Evolutionary conservation across 2,329 filamentous ascomycete genomes (phyloP), one percentile per base, ranked within the genome.

Genomic region (Xylaria sp.): DNA sequence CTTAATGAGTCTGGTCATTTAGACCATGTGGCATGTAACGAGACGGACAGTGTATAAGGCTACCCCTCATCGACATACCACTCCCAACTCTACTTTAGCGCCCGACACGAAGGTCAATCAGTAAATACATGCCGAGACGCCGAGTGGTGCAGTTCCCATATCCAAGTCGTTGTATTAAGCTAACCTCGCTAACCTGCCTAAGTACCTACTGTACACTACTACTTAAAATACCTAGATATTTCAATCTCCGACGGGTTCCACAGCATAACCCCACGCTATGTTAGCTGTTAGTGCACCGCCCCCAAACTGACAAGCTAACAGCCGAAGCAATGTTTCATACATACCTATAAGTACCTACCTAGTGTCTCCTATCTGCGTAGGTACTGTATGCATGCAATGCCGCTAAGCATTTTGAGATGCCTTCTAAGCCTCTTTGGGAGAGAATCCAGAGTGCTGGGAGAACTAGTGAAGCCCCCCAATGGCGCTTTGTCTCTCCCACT

Each of bases 381-480:
- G n/a, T n/a, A n/a, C n/a, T n/a, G n/a, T 55, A 34, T 18, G 28
- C 30, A 39, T 25, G 58, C 20, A 13, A 50, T 43, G 13, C 15
- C 20, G 18, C 23, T 28, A 55, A 41, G 45, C 32, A 57, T 53
- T n/a, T 36, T n/a, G 28, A 53, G 18, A 45, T n/a, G 20, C 25
- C 6, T 20, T 13, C 60, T 56, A 67, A 25, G 25, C 53, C 60
- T 20, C 8, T 48, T 67, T 64, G 15, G 60, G 65, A 20, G 48
- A 9, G 30, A 56, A 67, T 34, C 65, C 65, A 55, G 60, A 63
- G 45, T 50, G 48, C 46, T 64, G 65, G 65, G 65, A 67, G 32
- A 25, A 46, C 60, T 60, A 63, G 65, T n/a, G n/a, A 2, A 23
- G 45, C 20, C 65, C 36, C 50, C 18, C 50, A 41, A 20, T 45